Conservation (phyloP, 2,329 filamentous ascomycete genomes). For the Sordariomycetes sp. region DNA sequence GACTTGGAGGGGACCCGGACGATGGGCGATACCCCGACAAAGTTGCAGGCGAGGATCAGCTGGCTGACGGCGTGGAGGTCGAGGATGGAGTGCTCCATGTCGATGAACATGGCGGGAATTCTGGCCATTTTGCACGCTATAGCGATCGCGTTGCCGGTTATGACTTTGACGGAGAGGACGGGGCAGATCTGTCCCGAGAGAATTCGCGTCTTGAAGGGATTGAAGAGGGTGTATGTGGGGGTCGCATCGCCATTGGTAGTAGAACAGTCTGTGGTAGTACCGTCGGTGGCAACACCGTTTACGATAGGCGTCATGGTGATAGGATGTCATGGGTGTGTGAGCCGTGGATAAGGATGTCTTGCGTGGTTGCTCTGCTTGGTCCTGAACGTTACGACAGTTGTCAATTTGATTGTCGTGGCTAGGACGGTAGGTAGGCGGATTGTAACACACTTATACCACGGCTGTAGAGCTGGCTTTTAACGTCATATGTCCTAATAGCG, state of each 20-base stretch:
- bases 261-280: too few relatives aligned
- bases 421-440: background rate
- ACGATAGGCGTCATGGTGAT: background rate
- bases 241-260: background rate
- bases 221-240: background rate
- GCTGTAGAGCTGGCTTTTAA: background rate
- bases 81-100: conserved; percentile 28
- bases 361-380: background rate
- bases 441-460: background rate
- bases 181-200: conserved; percentile 1
- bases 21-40: conserved; percentile 23
- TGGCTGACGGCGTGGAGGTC: conserved; percentile 20
- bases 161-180: conserved; percentile 13
- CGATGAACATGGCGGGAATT: conserved; percentile 25
- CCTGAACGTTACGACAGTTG: background rate
- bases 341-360: background rate
- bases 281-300: too few relatives aligned
- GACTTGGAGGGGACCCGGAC: conserved; percentile 25
- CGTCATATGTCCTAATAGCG: background rate
- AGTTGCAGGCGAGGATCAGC: conserved; percentile 22
- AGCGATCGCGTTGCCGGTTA: conserved; percentile 19
- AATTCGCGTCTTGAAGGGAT: conserved; percentile 2
- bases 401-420: background rate
- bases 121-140: conserved; percentile 25
- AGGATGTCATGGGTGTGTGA: background rate